phyloP scores from a whole-genome alignment of 1,284 basidiomycete species.

The Leccinum angustisporum region DNA sequence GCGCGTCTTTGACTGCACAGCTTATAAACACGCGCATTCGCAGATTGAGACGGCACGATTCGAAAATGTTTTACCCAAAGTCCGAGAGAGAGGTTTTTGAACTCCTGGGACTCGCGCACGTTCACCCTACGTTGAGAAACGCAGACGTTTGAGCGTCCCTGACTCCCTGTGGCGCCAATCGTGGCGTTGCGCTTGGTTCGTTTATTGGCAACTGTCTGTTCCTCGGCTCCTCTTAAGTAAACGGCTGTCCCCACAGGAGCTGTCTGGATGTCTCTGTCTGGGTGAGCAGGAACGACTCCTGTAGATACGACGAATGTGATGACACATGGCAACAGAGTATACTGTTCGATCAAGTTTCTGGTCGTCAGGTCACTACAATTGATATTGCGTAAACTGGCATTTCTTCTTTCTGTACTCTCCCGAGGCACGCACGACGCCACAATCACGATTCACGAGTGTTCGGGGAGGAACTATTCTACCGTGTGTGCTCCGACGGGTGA shows the following conservation, averaged over 20 bases:
- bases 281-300: not conserved
- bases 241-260: not conserved
- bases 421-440: not conserved
- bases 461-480: not conserved
- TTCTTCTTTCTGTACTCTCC: not conserved
- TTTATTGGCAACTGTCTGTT: not conserved
- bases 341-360: not conserved
- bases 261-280: not conserved
- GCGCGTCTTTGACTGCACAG: conserved; percentile 6
- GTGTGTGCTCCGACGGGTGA: not conserved
- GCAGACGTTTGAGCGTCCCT: conserved; percentile 48
- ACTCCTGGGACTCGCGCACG: conserved; percentile 63
- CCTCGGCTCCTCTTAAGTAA: not conserved
- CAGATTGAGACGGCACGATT: conserved; percentile 59
- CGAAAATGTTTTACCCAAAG: conserved; percentile 54
- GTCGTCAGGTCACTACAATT: not conserved
- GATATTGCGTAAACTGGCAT: not conserved
- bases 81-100: conserved; percentile 72
- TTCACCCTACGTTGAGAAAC: conserved; percentile 69
- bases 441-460: not conserved
- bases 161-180: conserved; percentile 11
- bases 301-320: not conserved
- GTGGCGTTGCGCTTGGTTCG: not conserved
- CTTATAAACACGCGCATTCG: conserved; percentile 1
- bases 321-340: not conserved